Base-by-base conservation (phyloP, 2,329 filamentous ascomycete species). In the Botrytis hyacinthi region DNA sequence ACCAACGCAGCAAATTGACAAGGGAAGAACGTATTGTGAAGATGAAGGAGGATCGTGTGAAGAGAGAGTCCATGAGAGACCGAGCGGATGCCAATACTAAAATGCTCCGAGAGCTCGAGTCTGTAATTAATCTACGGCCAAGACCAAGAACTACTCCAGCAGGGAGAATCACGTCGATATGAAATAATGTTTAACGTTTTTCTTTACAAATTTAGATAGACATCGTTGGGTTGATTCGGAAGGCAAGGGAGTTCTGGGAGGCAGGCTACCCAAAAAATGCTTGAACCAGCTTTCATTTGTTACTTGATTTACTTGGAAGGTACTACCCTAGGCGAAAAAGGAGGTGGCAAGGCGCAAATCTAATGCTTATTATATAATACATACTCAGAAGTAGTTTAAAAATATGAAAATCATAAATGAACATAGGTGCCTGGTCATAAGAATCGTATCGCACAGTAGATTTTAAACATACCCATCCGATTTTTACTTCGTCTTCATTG, bases 91-190 rank as follows among this genome's bases (percentile, higher is more conserved):
- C 93, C 18, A 97, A 90, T 76, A 93, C 91, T 61, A 93, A 92
- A 78, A 97, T 99, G 93, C 87, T 99, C 76, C 91, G 92, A 76
- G 96, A 99, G 83, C 86, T 99, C 74, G 94, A 98, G 84, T 95
- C 93, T 76, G 89, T 99, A 74, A 97, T 98, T 81, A 89, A 88
- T 77, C 83, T 88, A 77, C 82, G 86, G 74, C 85, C 86, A 29
- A 82, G 76, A 60, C 75, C 78, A 37, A 80, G 77, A 73, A 76
- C 77, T 48, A 76, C 76, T 65, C 71, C 73, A 16, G 74, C 73
- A 18, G 76, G 78, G 71, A 76, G 80, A 74, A 78, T 81, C 48
- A 81, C 80, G 76, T 81, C 80, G 76, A 77, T 81, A 80, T 81
- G 78, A 75, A 60, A 44, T 42, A 48, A 72, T 67, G 71, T 37